Evolutionary conservation across 1,284 basidiomycete genomes (phyloP).

Genomic region (Pseudozyma thailandica): DNA sequence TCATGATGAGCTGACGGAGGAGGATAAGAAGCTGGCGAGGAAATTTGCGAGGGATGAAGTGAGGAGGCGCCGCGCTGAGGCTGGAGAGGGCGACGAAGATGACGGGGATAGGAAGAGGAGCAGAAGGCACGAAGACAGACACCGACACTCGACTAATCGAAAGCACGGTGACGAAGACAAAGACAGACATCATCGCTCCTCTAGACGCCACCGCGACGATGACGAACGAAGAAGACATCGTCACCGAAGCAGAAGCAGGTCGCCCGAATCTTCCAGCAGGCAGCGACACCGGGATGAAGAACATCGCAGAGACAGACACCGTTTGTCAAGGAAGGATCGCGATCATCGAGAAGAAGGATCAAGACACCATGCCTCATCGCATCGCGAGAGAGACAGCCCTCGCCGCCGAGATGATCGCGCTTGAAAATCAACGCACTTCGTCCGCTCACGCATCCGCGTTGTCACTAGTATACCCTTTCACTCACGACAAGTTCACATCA

Average conservation of each 20-base stretch:
- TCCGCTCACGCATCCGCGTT: background rate
- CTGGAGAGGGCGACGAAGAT: slow-evolving; percentile 31
- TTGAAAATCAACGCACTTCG: background rate
- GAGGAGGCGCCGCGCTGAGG: slow-evolving; percentile 23
- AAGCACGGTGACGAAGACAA: slow-evolving; percentile 9
- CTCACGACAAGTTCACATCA: background rate
- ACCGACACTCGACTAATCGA: slow-evolving; percentile 11
- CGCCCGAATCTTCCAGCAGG: slow-evolving; percentile 12
- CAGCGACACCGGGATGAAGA: slow-evolving; percentile 11
- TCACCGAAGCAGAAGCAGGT: slow-evolving; percentile 30
- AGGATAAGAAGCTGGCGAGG: slow-evolving; percentile 53
- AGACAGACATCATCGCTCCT: slow-evolving; percentile 6
- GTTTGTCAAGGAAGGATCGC: slow-evolving; percentile 1
- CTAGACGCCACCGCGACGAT: slow-evolving; percentile 10
- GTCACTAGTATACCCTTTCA: background rate
- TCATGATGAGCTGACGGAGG: slow-evolving; percentile 26
- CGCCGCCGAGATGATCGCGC: slow-evolving; percentile 2
- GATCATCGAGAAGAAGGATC: background rate
- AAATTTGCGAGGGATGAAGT: slow-evolving; percentile 47
- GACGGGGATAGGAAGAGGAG: slow-evolving; percentile 9
- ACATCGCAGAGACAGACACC: background rate
- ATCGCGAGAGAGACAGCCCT: background rate
- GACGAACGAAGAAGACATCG: slow-evolving; percentile 12
- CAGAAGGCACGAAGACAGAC: slow-evolving; percentile 8
- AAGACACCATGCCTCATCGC: slow-evolving; percentile 2